These are phyloP conservation scores for Purshia tridentata DNA, from an alignment of 306 rosid species.

Conservation along the genomic window DNA sequence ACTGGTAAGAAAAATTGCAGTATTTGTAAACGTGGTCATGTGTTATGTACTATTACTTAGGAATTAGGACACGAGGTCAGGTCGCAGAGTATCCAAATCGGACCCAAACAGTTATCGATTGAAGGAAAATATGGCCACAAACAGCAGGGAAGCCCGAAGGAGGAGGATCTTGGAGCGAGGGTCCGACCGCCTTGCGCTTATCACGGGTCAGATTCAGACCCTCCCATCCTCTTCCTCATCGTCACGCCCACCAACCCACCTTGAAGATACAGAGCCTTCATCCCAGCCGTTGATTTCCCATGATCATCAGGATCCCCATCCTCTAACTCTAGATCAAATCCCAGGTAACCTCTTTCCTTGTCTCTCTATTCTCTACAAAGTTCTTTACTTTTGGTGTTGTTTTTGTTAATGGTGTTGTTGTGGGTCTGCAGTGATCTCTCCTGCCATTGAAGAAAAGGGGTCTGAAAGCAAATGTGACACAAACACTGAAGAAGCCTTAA, in stretches of 20 bases:
- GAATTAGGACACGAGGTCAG: too few relatives aligned
- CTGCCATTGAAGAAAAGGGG: conserved; percentile 25
- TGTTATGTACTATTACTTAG: too few relatives aligned
- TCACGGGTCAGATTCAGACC: conserved; percentile 59
- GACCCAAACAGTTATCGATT: neutral
- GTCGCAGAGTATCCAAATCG: neutral
- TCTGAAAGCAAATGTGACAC: conserved; percentile 19
- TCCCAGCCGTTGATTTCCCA: conserved; percentile 31
- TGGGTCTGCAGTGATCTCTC: conserved; percentile 41
- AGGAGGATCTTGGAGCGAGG: conserved; percentile 68
- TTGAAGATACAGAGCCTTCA: conserved; percentile 11
- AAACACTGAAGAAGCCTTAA: conserved; percentile 15
- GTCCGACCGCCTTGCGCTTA: conserved; percentile 74
- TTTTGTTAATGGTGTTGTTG: conserved; percentile 2
- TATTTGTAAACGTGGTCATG: too few relatives aligned
- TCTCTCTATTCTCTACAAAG: neutral
- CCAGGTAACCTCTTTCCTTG: conserved; percentile 34
- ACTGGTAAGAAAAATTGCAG: too few relatives aligned
- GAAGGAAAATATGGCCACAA: conserved; percentile 50
- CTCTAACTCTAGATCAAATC: conserved; percentile 20
- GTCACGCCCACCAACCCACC: conserved; percentile 15
- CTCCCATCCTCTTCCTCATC: conserved; percentile 22
- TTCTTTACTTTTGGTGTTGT: conserved; percentile 2
- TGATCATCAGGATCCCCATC: conserved; percentile 23
- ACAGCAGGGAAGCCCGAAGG: conserved; percentile 56